These are phyloP conservation scores for Colletotrichum sidae DNA, from an alignment of 2,329 filamentous ascomycete species.

Conservation along the genomic window DNA sequence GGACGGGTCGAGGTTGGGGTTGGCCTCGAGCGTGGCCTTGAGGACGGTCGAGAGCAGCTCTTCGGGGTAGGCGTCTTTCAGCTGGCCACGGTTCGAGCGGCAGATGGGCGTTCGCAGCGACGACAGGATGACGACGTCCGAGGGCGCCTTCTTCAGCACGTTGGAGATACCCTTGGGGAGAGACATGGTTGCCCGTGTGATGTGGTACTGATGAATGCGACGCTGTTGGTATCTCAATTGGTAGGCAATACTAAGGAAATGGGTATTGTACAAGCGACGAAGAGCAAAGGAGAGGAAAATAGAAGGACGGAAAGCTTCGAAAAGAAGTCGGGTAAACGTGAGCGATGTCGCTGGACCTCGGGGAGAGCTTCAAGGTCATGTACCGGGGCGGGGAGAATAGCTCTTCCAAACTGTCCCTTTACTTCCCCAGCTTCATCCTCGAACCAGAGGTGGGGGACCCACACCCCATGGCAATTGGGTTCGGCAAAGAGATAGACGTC, in stretches of 20 bases:
- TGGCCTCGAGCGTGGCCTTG: conserved; percentile 76
- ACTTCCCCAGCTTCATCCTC: conserved; percentile 31
- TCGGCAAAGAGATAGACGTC: conserved; percentile 25
- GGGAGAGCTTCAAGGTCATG: conserved; percentile 30
- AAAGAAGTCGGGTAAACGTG: conserved; percentile 29
- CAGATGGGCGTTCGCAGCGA: conserved; percentile 91
- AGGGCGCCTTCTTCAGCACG: conserved; percentile 81
- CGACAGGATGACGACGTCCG: conserved; percentile 89
- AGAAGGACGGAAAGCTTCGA: conserved; percentile 11
- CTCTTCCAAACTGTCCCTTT: conserved; percentile 26
- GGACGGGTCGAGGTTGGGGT: conserved; percentile 77
- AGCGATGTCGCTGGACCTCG: conserved; percentile 27
- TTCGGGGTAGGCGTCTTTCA: conserved; percentile 92
- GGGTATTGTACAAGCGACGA: conserved; percentile 10
- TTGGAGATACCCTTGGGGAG: conserved; percentile 76
- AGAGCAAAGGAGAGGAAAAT: not conserved
- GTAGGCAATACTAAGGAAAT: not conserved
- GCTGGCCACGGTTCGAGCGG: conserved; percentile 82
- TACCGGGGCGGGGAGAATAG: conserved; percentile 31
- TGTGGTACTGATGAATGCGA: not conserved
- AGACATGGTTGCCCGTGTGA: conserved; percentile 51
- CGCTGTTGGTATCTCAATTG: conserved; percentile 16
- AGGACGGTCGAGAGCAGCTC: conserved; percentile 80
- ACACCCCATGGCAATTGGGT: conserved; percentile 35
- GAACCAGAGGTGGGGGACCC: conserved; percentile 32